Base-by-base conservation (phyloP, 306 rosid genomes). In the Cyamopsis tetragonoloba region DNA sequence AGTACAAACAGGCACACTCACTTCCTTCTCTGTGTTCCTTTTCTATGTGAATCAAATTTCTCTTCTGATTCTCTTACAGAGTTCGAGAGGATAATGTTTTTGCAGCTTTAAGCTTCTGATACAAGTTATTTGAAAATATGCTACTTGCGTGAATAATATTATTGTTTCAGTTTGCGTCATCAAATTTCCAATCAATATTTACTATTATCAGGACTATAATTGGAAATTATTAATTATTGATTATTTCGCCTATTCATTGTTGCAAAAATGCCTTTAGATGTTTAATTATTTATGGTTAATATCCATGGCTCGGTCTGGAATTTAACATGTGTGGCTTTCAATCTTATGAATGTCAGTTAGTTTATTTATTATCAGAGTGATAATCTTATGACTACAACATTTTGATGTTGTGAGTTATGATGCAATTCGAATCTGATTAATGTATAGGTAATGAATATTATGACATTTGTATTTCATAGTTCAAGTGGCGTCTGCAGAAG, bases 1-100 rank as follows among this genome's bases (percentile, higher is more conserved):
- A 84, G 68, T 92, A 92, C 88, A 92, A 92, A 77, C 98, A 92
- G 98, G 98, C 60, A 77, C 19, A 6, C n/a, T 3, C 48, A 13
- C 22, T 58, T 49, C 26, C 0, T 24, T 48, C 34, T 57, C 9
- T 56, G 4, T 38, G 2, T 38, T 28, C 10, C 23, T 49, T 62
- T 63, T 64, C 51, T 37, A 1, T 37, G 26, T 32, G 6, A 41
- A 41, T 73, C 35, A 12, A 62, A 4, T 53, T 35, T n/a, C 15
- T 60, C 17, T 3, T 47, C 30, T 27, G 17, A 49, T n/a, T n/a
- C n/a, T n/a, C n/a, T n/a, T n/a, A n/a, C n/a, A 37, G 19, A 46
- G 53, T 23, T 19, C 58, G 7, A 12, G 38, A 63, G 13, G n/a
- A 11, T 37, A 39, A 17, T 39, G 1, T 35, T 19, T 10, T 35